phyloP scores from a whole-genome alignment of 2,329 filamentous ascomycete genomes.

The Fusarium sororula region DNA sequence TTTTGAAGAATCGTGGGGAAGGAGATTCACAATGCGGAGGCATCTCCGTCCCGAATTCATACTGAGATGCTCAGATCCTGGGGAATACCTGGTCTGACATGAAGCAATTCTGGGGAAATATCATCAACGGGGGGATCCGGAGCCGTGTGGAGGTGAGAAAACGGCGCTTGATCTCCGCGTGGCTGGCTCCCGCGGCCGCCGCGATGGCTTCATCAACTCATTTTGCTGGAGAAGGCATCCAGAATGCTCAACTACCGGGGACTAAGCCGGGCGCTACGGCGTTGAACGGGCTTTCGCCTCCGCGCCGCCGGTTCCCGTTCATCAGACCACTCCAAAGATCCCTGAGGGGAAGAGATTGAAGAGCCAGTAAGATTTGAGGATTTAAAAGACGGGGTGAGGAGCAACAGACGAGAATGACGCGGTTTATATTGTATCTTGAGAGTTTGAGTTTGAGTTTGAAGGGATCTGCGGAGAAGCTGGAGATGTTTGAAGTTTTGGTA shows the following conservation, averaged over 20 bases:
- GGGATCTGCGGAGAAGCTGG: slow-evolving; percentile 11
- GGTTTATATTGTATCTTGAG: not conserved
- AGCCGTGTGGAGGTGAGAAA: not conserved
- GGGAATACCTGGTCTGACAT: not conserved
- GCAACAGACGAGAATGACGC: slow-evolving; percentile 15
- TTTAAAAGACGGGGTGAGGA: not conserved
- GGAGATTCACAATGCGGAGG: slow-evolving; percentile 8
- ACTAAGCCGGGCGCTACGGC: slow-evolving; percentile 6
- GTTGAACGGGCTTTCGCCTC: slow-evolving; percentile 29
- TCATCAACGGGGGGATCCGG: not conserved
- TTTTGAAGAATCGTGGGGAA: not conserved
- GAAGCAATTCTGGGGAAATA: not conserved
- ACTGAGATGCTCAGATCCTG: not conserved
- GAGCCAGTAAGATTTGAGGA: not conserved
- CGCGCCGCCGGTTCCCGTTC: not conserved
- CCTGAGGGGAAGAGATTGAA: not conserved
- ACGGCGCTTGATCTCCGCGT: slow-evolving; percentile 10
- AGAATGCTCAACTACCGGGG: not conserved
- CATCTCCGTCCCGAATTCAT: not conserved
- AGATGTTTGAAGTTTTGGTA: not conserved
- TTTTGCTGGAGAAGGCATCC: not conserved
- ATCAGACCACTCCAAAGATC: slow-evolving; percentile 20
- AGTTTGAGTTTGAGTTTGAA: not conserved
- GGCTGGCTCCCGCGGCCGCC: not conserved
- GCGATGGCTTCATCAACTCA: not conserved